These are phyloP conservation scores for Hemerocallis citrina DNA, from an alignment of 106 monocot species.

Conservation along the genomic window DNA sequence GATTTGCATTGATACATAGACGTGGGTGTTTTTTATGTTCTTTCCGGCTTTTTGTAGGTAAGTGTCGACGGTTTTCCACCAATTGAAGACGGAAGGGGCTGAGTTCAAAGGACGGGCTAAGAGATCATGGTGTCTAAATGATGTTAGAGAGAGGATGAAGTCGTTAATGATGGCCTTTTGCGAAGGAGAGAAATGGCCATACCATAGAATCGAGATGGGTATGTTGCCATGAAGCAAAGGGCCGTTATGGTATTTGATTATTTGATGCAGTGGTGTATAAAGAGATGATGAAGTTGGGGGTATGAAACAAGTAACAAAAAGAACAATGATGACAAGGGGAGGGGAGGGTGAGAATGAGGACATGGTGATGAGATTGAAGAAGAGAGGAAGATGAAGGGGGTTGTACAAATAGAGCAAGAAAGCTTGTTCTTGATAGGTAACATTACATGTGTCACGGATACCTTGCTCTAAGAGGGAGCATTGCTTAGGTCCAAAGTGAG, in stretches of 20 bases:
- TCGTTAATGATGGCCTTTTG: constrained; percentile 33
- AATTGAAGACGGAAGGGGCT: constrained; percentile 11
- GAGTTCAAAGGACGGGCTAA: not conserved
- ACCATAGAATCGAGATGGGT: constrained; percentile 28
- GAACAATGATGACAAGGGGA: not conserved
- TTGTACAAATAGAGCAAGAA: too few species aligned
- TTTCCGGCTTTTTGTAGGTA: constrained; percentile 17
- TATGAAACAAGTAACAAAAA: not conserved
- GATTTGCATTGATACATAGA: constrained; percentile 18
- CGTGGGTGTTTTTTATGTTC: constrained; percentile 1
- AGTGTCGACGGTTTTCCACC: constrained; percentile 18
- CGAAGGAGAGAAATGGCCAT: constrained; percentile 18
- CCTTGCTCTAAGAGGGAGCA: too few species aligned
- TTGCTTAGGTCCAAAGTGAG: too few species aligned
- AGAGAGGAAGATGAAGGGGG: not conserved
- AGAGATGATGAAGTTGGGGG: not conserved
- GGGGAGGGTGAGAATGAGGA: not conserved
- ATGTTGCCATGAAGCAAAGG: constrained; percentile 26
- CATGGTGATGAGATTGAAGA: not conserved
- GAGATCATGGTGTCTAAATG: not conserved
- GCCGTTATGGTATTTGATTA: constrained; percentile 41
- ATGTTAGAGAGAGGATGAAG: constrained; percentile 29
- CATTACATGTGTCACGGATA: too few species aligned
- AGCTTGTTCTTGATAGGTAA: too few species aligned
- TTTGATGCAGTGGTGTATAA: not conserved